Base-by-base conservation (phyloP, 1,284 basidiomycete genomes). In the Puccinia brachypodii region DNA sequence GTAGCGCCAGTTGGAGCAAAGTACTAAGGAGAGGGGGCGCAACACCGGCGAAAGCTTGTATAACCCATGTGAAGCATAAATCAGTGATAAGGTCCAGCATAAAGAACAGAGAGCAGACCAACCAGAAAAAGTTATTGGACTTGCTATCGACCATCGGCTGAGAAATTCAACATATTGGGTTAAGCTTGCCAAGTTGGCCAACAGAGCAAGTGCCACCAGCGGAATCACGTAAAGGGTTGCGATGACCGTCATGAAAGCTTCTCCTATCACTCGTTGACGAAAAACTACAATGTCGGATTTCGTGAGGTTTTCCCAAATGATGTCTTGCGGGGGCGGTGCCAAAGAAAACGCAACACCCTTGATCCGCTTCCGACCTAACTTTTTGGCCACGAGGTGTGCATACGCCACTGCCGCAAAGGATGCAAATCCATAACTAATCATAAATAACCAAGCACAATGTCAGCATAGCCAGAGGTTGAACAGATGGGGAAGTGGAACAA, bases 181-280 rank as follows among this genome's bases (percentile, higher is more conserved):
- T 66, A 82, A 74, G 42, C 68, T 73, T 3, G 90, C 88, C 86
- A 95, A 88, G 87, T 94, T 94, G 83, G 93, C 92, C 81, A 94
- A 88, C 84, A 93, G 88, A 36, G 94, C 93, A 83, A 95, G 92
- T 84, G 92, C 88, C 85, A 93, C 90, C 36, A 94, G 87, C 14
- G 95, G 95, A 6, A 96, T 88, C n/a, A 94, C 96, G 88, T 98
- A 95, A 88, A 96, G 91, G 88, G 94, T 94, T 86, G 93, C 95
- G 73, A 86, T 83, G 62, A 91, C 84, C 16, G 89, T 88, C 71
- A 98, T 90, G 86, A 92, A 90, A 66, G 92, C 83, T 87, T 93
- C 93, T 38, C 95, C 95, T 40, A 92, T 88, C 42, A 89, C 88
- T 84, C 89, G 90, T 86, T 93, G 92, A 73, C 92, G 90, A 25